Evolutionary conservation across 129 eudicot species (phyloP).

Genomic region (Helianthus tuberosus): DNA sequence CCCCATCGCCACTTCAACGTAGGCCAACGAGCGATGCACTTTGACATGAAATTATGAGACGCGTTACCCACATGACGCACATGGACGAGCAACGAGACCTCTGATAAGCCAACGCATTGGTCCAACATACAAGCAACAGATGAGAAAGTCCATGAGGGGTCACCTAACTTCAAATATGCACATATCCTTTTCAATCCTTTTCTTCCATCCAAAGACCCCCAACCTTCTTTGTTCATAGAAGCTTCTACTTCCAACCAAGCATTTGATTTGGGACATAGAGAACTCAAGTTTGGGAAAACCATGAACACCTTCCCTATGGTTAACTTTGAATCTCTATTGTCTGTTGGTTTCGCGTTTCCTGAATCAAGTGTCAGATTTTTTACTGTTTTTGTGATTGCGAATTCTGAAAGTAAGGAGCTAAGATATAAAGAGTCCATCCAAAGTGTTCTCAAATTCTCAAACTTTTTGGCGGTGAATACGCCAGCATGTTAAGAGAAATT

Average conservation of each 20-base stretch:
- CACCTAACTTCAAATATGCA: conserved; percentile 43
- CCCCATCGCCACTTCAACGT: conserved; percentile 63
- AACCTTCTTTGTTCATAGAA: conserved; percentile 23
- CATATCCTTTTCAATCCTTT: conserved; percentile 44
- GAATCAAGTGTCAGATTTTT: conserved; percentile 40
- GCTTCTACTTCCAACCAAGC: conserved; percentile 55
- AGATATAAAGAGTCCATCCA: conserved; percentile 36
- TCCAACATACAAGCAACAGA: conserved; percentile 42
- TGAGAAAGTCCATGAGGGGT: conserved; percentile 24
- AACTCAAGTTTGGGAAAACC: conserved; percentile 41
- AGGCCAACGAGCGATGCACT: conserved; percentile 44
- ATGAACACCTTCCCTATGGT: conserved; percentile 35
- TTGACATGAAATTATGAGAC: conserved; percentile 35
- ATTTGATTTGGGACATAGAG: conserved; percentile 17
- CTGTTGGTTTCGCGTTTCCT: conserved; percentile 15
- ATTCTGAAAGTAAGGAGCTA: conserved; percentile 27
- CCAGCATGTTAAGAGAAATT: too few relatives aligned
- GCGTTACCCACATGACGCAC: conserved; percentile 39
- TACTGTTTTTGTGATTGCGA: conserved; percentile 37
- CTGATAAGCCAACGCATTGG: conserved; percentile 38
- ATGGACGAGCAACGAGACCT: conserved; percentile 42
- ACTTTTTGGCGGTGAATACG: too few relatives aligned
- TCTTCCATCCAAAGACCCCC: conserved; percentile 34
- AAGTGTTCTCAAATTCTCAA: conserved; percentile 35
- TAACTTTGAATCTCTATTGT: conserved; percentile 22